Base-by-base conservation (phyloP, 495 filamentous ascomycete genomes). In the Hypomontagnella monticulosa region DNA sequence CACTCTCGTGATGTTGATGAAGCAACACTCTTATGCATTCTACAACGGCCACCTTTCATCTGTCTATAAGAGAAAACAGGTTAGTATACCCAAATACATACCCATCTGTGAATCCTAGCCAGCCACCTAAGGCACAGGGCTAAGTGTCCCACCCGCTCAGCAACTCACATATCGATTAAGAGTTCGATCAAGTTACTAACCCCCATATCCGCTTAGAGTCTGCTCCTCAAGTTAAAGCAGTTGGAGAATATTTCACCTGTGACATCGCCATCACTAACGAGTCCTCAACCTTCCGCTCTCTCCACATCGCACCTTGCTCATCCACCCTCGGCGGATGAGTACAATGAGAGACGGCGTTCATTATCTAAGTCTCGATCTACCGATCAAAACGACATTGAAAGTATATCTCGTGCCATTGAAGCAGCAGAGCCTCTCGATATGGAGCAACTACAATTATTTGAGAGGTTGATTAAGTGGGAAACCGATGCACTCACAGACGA, bases 1-100 rank as follows among this genome's bases (percentile, higher is more conserved):
- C 67, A 84, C 82, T 12, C 66, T 91, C 15, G 85, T 87, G 0
- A 87, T 92, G 82, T 61, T 91, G 44, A 92, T 93, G 90, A 93
- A 93, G 59, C 87, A 89, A 70, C 90, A 92, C 69, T 89, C 85
- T 48, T 92, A 90, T 70, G 83, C 86, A 2, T 89, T 89, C 58
- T 92, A 91, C 71, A 93, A 92, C 67, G 90, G 90, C 4, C 82
- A 92, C 63, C 76, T 93, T 27, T 89, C 88, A 5, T 81, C 84
- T 41, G 77, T 84, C 4, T 85, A 85, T 59, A 81, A 80, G 48
- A 81, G 80, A 48, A 72, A 82, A 23, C 55, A 63, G 53, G 64
- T 67, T 36, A 49, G 64, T 67, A 40, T 20, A 30, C 4, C 23
- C 12, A 27, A 19, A 19, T n/a, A 7, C 1, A 40, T 19, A n/a